Evolutionary conservation across 345 rosid species (phyloP), one percentile per base, ranked within the genome.

Genomic region (Eucalyptus virginea): DNA sequence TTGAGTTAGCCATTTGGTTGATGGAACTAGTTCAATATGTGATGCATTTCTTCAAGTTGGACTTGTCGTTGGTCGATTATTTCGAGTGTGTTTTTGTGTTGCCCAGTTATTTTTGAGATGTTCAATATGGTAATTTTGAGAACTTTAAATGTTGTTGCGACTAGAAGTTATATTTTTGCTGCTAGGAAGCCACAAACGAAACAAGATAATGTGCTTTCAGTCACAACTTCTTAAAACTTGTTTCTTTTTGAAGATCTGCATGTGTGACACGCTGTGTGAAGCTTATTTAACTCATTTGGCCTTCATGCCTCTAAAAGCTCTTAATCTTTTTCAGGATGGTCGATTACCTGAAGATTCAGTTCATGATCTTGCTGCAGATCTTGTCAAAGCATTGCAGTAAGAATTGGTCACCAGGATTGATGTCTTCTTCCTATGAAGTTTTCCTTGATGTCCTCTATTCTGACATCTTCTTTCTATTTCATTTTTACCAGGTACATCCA

Each of bases 321-420:
- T 50, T 28, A 80, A 88, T 87, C 88, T 48, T 88, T 90, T 94
- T 92, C 93, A 98, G 99, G 99, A 98, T 92, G 90, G 92, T 91
- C 94, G 94, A 90, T 92, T 97, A 77, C 99, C 99, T 19, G 99
- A 98, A 95, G 99, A 96, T 67, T 98, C 99, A 30, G 90, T 97
- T 90, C 97, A 96, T 86, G 96, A 94, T 86, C 94, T 98, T 91
- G 98, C 96, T 51, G 89, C 88, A 87, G 99, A 94, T 94, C 92
- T 98, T 90, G 95, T 98, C 87, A 94, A 89, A 93, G 99, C 98
- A 90, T 91, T 98, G 91, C 96, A 93, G 99, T 98, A 94, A 94
- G 97, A 88, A 90, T 88, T 87, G 83, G 87, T 89, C 47, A 51
- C 90, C 10, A 32, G 8, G 88, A 34, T 21, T 69, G 85, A 9